Base-by-base conservation (phyloP, 345 rosid genomes). In the Anacardium occidentale region DNA sequence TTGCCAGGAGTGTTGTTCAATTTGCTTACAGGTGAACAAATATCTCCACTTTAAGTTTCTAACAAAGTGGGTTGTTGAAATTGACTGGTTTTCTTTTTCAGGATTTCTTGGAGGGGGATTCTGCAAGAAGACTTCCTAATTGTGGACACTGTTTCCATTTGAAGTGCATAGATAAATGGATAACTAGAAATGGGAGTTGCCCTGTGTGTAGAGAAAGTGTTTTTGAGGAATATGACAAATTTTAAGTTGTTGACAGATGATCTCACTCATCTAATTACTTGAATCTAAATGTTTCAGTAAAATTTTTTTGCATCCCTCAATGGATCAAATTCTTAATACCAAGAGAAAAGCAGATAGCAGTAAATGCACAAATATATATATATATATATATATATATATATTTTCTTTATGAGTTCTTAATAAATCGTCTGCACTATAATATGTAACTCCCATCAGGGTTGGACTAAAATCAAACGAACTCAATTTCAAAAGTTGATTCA, bases 81-180 rank as follows among this genome's bases (percentile, higher is more conserved):
- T 24, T 64, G 9, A 64, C 47, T 64, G 52, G 29, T 64, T 44
- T 58, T 40, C 47, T 29, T 58, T 58, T 26, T 15, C 83, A 93
- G 98, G 97, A 87, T 37, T 83, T 88, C 55, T 51, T 82, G 72
- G 91, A 76, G 74, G 92, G 89, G 13, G 91, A 91, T 10, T 21
- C 70, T 2, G 76, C 79, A 70, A 91, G 92, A 75, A 77, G 79
- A 37, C 89, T 93, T 48, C 88, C 89, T 8, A 66, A 26, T 18
- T 93, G 98, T 63, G 83, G 85, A 34, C 98, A 91, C 50, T 48
- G 45, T n/a, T 90, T 87, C 79, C 98, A 93, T 78, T 62, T 74
- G 80, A 78, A 67, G 3, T 93, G 94, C 76, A 64, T 91, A 76
- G 97, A 93, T 78, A 74, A 78, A 66, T 93, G 98, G 98, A 72